phyloP scores from a whole-genome alignment of 2,329 filamentous ascomycete species.

The Ophiostoma quercus region DNA sequence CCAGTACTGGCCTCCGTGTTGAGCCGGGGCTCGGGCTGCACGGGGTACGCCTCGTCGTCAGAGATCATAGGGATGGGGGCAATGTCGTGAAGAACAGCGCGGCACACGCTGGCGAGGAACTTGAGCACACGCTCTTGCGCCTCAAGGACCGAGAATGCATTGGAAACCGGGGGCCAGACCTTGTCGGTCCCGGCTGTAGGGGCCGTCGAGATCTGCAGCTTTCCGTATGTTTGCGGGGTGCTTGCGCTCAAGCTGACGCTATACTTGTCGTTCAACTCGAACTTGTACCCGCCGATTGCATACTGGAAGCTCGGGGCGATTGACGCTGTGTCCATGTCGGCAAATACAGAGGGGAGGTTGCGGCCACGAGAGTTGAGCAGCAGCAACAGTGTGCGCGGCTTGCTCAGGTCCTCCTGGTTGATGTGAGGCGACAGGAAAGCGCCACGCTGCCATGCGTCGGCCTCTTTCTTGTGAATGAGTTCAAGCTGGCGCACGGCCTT shows the following conservation, averaged over 20 bases:
- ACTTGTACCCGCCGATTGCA: background rate
- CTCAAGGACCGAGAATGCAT: conserved; percentile 45
- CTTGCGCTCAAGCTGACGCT: background rate
- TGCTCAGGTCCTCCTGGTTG: conserved; percentile 52
- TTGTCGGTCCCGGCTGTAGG: background rate
- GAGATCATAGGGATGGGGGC: conserved; percentile 30
- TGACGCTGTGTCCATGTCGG: background rate
- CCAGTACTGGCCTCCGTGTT: conserved; percentile 32
- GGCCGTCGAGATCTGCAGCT: background rate
- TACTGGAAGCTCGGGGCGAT: background rate
- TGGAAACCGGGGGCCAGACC: background rate
- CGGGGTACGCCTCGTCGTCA: conserved; percentile 28
- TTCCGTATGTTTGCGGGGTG: background rate
- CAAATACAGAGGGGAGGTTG: conserved; percentile 44
- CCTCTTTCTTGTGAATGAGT: background rate
- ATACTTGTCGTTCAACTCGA: background rate
- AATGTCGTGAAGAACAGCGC: conserved; percentile 49
- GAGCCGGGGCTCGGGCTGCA: conserved; percentile 38
- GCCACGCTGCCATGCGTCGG: conserved; percentile 30
- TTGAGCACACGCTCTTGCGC: conserved; percentile 43
- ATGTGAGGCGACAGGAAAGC: conserved; percentile 46
- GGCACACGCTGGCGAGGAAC: conserved; percentile 48
- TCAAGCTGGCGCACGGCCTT: conserved; percentile 21
- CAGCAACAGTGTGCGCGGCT: conserved; percentile 42
- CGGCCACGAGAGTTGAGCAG: conserved; percentile 50